phyloP scores from a whole-genome alignment of 176 grass and related monocot genomes.

The Pontederia paniculata region DNA sequence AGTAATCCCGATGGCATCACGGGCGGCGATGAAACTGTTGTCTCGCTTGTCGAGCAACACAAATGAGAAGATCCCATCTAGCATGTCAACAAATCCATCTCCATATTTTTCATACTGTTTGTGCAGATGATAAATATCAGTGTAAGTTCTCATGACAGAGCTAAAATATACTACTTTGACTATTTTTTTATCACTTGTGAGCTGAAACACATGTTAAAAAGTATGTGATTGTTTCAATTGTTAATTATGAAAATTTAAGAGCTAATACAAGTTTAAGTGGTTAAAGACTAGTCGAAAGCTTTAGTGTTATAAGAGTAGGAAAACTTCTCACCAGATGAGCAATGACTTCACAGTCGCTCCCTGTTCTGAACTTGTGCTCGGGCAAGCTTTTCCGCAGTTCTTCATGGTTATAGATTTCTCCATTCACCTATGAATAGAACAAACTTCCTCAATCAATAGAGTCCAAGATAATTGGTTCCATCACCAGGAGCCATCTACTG shows the following conservation, averaged over 20 bases:
- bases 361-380: conserved; percentile 68
- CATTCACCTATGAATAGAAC: conserved; percentile 46
- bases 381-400: conserved; percentile 58
- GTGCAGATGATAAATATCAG: not conserved
- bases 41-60: conserved; percentile 71
- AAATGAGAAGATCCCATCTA: conserved; percentile 96
- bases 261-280: no score
- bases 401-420: conserved; percentile 96
- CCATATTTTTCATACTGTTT: conserved; percentile 79
- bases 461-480: not conserved
- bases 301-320: not conserved
- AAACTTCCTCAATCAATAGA: not conserved
- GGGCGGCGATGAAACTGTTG: conserved; percentile 61
- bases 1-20: conserved; percentile 87
- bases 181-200: not conserved
- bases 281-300: no score
- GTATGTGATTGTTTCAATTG: no score
- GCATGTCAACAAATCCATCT: conserved; percentile 73
- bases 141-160: not conserved
- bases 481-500: not conserved
- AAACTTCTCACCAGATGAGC: conserved; percentile 61
- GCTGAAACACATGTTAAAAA: not conserved
- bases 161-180: not conserved
- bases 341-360: conserved; percentile 96
- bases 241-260: no score